Base-by-base conservation (phyloP, 371 early-diverging fungal species). In the Mucor sp. region DNA sequence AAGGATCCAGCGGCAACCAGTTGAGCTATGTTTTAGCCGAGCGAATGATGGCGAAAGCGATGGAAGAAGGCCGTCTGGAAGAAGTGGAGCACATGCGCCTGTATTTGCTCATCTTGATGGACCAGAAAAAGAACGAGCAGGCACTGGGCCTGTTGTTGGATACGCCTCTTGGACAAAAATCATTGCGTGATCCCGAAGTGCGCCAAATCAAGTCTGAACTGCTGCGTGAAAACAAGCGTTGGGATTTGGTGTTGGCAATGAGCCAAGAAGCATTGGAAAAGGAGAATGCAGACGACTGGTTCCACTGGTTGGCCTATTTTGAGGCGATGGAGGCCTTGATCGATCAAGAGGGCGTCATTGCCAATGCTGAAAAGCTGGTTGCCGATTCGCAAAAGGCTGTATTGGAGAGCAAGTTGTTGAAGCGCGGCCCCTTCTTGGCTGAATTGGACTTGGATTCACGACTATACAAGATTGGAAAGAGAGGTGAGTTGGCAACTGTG, bases 31-130 rank as follows among this genome's bases (percentile, higher is more conserved):
- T 85, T 0, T 77, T 97, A 43, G 93, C 96, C 0, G 95, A 94
- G 71, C 85, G 94, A 27, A 94, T 95, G 95, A 87, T 93, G 76
- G 80, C 84, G 25, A 95, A 94, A 78, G 90, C 93, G 7, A 79
- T 87, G 7, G 78, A 85, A n/a, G 95, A 95, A 33, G 87, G 83
- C 4, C 82, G 82, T 39, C 64, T 84, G 6, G 71, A 77, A 23
- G 74, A 81, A 60, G 81, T 79, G 4, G 82, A 82, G 84, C 93
- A 88, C 53, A 74, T 93, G 37, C 88, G 89, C 27, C 78, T 95
- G 19, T 93, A 91, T 68, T 47, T 92, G 15, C 75, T 87, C 35
- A 83, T 94, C 44, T 76, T 93, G 21, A 67, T 88, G 67, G 82
- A 85, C 41, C 91, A 91, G 61, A 87, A 90, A 60, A 79, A 86